A percentile compares a stretch with the other conserved stretches of the same genome.
These are phyloP conservation scores for Fusarium bulbicola DNA, from an alignment of 2,329 filamentous ascomycete genomes.

Conservation along the genomic window DNA sequence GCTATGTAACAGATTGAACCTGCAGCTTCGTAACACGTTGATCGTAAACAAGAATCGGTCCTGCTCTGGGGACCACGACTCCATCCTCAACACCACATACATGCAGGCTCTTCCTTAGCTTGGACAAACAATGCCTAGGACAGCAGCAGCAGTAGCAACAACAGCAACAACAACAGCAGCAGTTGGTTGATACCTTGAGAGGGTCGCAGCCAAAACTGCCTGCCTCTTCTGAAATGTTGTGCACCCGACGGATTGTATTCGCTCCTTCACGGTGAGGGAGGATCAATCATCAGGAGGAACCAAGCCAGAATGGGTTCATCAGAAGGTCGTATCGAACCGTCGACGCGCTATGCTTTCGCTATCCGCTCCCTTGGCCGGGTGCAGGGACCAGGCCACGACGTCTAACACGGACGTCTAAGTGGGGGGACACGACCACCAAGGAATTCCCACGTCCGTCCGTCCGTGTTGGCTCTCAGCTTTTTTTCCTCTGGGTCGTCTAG, in stretches of 20 bases:
- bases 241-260: constrained; percentile 29
- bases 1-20: neutral
- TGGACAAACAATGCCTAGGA: neutral
- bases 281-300: constrained; percentile 16
- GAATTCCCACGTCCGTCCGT: neutral
- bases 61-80: constrained; percentile 21
- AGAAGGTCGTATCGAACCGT: constrained; percentile 13
- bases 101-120: neutral
- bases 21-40: constrained; percentile 8
- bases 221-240: constrained; percentile 20
- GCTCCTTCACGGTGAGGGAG: constrained; percentile 7
- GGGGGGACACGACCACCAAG: constrained; percentile 3
- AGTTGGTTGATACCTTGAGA: neutral
- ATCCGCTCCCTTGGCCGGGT: constrained; percentile 24
- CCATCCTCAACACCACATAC: constrained; percentile 20
- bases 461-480: constrained; percentile 1
- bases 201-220: neutral
- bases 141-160: neutral
- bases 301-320: constrained; percentile 29
- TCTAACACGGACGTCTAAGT: constrained; percentile 16
- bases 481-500: neutral
- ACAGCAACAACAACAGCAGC: neutral
- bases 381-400: constrained; percentile 26
- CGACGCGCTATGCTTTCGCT: constrained; percentile 9
- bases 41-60: constrained; percentile 1